Evolutionary conservation across 805 yeast species (phyloP).

Genomic region (Starmera caribaea): DNA sequence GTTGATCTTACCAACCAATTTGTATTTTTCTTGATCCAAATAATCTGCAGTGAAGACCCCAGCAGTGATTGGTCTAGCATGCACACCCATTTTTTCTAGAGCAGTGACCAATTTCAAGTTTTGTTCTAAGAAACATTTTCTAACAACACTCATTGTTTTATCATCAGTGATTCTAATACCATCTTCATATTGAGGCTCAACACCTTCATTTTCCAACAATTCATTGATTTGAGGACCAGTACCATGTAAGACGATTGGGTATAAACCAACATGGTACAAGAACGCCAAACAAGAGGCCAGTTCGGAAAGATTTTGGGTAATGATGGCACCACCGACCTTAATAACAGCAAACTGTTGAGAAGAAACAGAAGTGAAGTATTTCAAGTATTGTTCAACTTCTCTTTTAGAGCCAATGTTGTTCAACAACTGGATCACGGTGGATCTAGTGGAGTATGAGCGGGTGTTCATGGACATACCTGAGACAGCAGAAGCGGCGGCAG

Average conservation of each 20-base stretch:
- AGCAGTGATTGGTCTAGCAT: conserved; percentile 96
- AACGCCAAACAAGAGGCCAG: conserved; percentile 93
- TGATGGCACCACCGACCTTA: conserved; percentile 98
- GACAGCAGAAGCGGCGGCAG: conserved; percentile 3
- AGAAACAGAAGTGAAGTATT: conserved; percentile 91
- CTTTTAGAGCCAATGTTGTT: conserved; percentile 96
- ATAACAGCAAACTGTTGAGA: conserved; percentile 97
- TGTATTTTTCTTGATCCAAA: conserved; percentile 81
- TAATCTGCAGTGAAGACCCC: conserved; percentile 95
- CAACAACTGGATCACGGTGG: conserved; percentile 89
- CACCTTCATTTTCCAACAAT: conserved; percentile 84
- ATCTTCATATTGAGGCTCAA: conserved; percentile 91
- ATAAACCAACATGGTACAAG: conserved; percentile 92
- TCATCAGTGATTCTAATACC: conserved; percentile 95
- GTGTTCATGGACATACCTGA: conserved; percentile 6
- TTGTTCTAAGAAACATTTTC: conserved; percentile 92
- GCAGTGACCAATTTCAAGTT: conserved; percentile 93
- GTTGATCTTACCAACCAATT: conserved; percentile 84
- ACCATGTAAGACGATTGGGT: conserved; percentile 95
- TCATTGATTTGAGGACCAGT: conserved; percentile 99
- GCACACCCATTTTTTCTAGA: conserved; percentile 90
- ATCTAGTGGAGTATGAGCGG: conserved; percentile 57
- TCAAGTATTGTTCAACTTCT: conserved; percentile 95
- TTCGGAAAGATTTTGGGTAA: conserved; percentile 88
- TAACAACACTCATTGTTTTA: conserved; percentile 91